Percentiles rank a stretch among this genome's conserved stretches.
These are phyloP conservation scores for Pholiota adiposa DNA, from an alignment of 1,284 basidiomycete genomes.

Conservation along the genomic window DNA sequence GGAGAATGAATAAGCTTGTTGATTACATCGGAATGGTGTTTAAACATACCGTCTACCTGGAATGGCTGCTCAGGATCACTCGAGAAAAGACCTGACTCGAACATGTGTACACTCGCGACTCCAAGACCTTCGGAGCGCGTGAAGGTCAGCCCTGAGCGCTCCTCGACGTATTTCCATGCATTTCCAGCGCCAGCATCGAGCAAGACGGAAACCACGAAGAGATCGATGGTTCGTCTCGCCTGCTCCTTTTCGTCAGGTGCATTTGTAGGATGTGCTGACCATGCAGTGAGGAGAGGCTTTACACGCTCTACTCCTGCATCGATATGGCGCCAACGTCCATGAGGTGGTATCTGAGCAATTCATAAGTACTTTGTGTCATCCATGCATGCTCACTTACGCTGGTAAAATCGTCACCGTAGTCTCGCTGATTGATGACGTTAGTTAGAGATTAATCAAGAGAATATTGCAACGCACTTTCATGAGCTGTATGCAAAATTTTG, in stretches of 20 bases:
- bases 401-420: conserved; percentile 76
- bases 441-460: not conserved
- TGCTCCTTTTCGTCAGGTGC: conserved; percentile 63
- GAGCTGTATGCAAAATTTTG: conserved; percentile 82
- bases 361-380: not conserved
- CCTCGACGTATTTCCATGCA: conserved; percentile 80
- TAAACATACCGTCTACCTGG: conserved; percentile 74
- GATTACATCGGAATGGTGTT: not conserved
- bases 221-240: conserved; percentile 80
- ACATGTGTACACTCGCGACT: conserved; percentile 92
- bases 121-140: conserved; percentile 90
- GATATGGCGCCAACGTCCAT: conserved; percentile 92
- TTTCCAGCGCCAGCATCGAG: conserved; percentile 94
- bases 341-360: conserved; percentile 78
- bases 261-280: conserved; percentile 48
- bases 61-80: conserved; percentile 64
- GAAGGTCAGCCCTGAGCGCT: conserved; percentile 60
- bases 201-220: conserved; percentile 92
- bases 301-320: conserved; percentile 71
- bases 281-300: conserved; percentile 58
- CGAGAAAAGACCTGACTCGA: conserved; percentile 82
- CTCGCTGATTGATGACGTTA: conserved; percentile 54
- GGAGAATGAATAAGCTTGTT: conserved; percentile 11
- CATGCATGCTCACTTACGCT: conserved; percentile 46
- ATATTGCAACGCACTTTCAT: conserved; percentile 62